phyloP scores from a whole-genome alignment of 768 basidiomycete genomes.

The Cyclocybe cylindracea region DNA sequence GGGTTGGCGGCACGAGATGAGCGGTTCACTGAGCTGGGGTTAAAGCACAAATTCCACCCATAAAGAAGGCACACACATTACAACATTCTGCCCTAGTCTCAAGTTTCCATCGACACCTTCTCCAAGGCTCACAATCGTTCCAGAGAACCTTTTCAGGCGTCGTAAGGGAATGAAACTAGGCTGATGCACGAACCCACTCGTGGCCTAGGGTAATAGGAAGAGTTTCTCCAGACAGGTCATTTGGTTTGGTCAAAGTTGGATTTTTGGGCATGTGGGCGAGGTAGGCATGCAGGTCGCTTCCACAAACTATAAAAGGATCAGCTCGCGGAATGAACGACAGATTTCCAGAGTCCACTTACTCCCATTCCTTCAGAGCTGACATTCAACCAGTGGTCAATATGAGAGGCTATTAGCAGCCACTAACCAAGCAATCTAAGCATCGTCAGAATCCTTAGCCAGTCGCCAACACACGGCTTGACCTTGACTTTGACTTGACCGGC shows the following conservation, averaged over 20 bases:
- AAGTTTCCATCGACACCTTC: conserved; percentile 33
- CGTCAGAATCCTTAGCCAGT: background rate
- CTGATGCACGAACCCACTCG: conserved; percentile 30
- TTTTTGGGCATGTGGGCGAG: conserved; percentile 24
- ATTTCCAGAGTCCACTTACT: conserved; percentile 20
- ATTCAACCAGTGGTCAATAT: background rate
- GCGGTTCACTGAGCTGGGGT: conserved; percentile 35
- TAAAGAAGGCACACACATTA: conserved; percentile 23
- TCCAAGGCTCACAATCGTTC: conserved; percentile 35
- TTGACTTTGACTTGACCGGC: conserved; percentile 46
- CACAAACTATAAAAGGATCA: conserved; percentile 33
- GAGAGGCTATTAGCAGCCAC: background rate
- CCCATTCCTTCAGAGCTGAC: conserved; percentile 25
- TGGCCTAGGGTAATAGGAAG: conserved; percentile 47
- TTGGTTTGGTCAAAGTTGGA: conserved; percentile 32
- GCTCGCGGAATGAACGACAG: background rate
- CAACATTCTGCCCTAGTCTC: conserved; percentile 34
- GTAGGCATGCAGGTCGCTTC: conserved; percentile 49
- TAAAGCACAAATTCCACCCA: background rate
- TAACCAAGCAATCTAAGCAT: conserved; percentile 28
- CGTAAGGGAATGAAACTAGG: background rate
- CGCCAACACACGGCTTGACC: conserved; percentile 19
- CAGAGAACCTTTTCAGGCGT: conserved; percentile 27
- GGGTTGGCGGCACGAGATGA: conserved; percentile 38
- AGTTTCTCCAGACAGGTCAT: conserved; percentile 38